Conservation (phyloP, 768 basidiomycete species). For the Pulveroboletus sp. region DNA sequence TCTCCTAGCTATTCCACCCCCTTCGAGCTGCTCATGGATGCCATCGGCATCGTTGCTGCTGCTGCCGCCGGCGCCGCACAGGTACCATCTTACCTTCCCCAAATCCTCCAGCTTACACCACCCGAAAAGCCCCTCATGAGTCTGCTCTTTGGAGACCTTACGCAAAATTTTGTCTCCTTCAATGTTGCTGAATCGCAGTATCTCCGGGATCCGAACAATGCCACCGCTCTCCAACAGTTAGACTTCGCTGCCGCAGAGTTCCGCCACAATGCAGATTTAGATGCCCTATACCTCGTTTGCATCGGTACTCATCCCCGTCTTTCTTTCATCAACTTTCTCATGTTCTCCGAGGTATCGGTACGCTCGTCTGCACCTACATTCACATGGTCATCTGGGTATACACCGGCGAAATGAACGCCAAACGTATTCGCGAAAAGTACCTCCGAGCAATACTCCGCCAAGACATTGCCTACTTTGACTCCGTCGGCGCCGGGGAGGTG, state of each 20-base stretch:
- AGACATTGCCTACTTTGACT: conserved; percentile 87
- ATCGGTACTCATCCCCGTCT: conserved; percentile 59
- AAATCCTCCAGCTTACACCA: not conserved
- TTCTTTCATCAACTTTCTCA: conserved; percentile 9
- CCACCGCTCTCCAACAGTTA: conserved; percentile 32
- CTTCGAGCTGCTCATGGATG: conserved; percentile 63
- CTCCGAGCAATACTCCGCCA: conserved; percentile 80
- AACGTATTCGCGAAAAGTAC: conserved; percentile 82
- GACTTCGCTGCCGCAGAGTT: conserved; percentile 43
- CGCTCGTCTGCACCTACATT: conserved; percentile 68
- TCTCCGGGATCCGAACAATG: conserved; percentile 25
- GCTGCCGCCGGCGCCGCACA: conserved; percentile 78
- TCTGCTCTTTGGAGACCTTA: conserved; percentile 82
- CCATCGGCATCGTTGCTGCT: conserved; percentile 71
- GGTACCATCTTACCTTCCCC: conserved; percentile 35
- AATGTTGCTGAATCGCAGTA: conserved; percentile 15
- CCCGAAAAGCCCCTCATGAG: conserved; percentile 65
- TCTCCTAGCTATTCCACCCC: conserved; percentile 67
- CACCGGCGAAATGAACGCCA: conserved; percentile 79
- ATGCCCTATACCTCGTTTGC: conserved; percentile 63
- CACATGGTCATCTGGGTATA: conserved; percentile 74
- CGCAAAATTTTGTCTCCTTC: conserved; percentile 70
- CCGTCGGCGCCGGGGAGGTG: conserved; percentile 89
- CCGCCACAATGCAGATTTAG: conserved; percentile 46
- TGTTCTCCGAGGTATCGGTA: conserved; percentile 56